phyloP scores from a whole-genome alignment of 345 rosid species.

The Eucalyptus paniculata region DNA sequence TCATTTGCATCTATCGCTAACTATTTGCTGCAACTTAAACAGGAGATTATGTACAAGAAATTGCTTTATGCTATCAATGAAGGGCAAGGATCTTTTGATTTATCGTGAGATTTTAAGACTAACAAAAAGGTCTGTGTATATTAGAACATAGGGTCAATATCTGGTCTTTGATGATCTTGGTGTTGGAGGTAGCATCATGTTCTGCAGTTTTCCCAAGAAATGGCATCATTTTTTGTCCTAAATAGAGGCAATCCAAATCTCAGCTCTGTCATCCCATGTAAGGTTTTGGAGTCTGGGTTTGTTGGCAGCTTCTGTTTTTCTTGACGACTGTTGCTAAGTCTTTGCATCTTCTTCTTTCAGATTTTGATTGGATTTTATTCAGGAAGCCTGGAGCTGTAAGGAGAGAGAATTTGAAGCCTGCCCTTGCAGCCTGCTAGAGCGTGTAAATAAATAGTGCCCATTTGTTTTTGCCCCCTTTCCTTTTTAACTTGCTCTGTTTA shows the following conservation, averaged over 20 bases:
- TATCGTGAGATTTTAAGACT: conserved; percentile 45
- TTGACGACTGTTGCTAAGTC: neutral
- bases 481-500: neutral
- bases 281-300: neutral
- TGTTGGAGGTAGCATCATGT: conserved; percentile 8
- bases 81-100: conserved; percentile 98
- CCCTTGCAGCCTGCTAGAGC: conserved; percentile 7
- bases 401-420: neutral
- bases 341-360: neutral
- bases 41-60: conserved; percentile 97
- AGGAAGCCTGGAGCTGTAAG: neutral
- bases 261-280: neutral
- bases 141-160: neutral
- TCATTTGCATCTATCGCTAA: neutral
- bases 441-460: conserved; percentile 35
- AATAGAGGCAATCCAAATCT: conserved; percentile 13
- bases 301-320: neutral
- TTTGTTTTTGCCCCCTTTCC: neutral
- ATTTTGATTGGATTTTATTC: neutral
- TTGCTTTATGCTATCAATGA: conserved; percentile 83
- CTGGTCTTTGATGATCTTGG: conserved; percentile 2
- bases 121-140: conserved; percentile 12
- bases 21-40: conserved; percentile 1
- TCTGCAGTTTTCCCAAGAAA: conserved; percentile 20
- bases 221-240: conserved; percentile 10